phyloP scores from a whole-genome alignment of 1,284 basidiomycete genomes.

The Ganoderma sp. region DNA sequence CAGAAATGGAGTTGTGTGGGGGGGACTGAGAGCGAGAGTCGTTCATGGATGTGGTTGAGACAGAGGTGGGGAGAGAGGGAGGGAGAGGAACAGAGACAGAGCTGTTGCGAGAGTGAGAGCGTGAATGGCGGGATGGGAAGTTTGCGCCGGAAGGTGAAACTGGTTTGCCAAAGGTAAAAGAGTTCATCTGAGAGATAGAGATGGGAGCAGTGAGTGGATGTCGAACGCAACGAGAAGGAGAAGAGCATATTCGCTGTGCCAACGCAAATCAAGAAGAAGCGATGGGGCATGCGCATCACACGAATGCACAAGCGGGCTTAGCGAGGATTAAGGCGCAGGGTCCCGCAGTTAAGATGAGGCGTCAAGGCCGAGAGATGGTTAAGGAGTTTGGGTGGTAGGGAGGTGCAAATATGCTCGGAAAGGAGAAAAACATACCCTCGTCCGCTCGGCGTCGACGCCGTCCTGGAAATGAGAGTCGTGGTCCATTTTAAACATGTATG shows the following conservation, averaged over 20 bases:
- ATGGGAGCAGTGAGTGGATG: not conserved
- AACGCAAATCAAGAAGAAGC: not conserved
- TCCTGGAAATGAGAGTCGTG: conserved; percentile 40
- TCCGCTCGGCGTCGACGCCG: conserved; percentile 43
- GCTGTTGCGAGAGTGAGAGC: conserved; percentile 74
- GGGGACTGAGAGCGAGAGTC: conserved; percentile 44
- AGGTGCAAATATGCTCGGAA: not conserved
- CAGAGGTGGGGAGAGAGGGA: conserved; percentile 41
- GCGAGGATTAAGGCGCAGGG: conserved; percentile 8
- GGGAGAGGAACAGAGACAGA: conserved; percentile 48
- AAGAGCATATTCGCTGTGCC: conserved; percentile 8
- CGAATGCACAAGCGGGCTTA: conserved; percentile 6
- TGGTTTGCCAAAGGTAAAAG: conserved; percentile 52
- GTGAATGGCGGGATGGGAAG: conserved; percentile 55
- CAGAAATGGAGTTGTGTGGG: conserved; percentile 40
- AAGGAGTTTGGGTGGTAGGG: not conserved
- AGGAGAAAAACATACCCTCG: conserved; percentile 38
- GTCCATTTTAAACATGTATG: conserved; percentile 41
- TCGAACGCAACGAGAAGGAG: not conserved
- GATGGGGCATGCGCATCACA: conserved; percentile 11
- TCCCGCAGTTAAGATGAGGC: conserved; percentile 16
- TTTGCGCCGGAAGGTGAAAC: conserved; percentile 38
- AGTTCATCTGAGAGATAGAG: conserved; percentile 55
- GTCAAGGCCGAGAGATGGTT: not conserved
- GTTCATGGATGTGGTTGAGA: conserved; percentile 45